Evolutionary conservation across 345 rosid genomes (phyloP), one percentile per base, ranked within the genome.

Genomic region (Erysimum cheiranthoides): DNA sequence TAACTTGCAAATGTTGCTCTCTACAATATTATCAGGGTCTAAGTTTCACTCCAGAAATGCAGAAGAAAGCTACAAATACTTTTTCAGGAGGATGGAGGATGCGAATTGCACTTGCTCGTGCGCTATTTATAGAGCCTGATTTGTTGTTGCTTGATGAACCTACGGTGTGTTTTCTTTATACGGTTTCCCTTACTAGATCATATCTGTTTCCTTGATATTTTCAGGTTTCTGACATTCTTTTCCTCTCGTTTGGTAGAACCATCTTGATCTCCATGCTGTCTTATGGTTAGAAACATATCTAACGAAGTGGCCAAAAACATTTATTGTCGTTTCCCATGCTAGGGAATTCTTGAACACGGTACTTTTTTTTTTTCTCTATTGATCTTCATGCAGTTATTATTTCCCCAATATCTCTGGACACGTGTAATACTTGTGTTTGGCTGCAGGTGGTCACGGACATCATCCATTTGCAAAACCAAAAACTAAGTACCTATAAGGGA

Each of bases 51-150:
- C 86, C 90, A 72, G 98, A 95, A 68, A 95, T 95, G 99, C 96
- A 89, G 86, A 68, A 50, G 73, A 90, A 82, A 79, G 70, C 96
- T 39, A 95, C 99, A 35, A 95, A 85, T 83, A 70, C 91, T 4
- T 92, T 95, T 82, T 95, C 99, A 76, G 99, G 99, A 77, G 98
- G 98, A 81, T 95, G 99, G 98, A 85, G 99, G 45, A 95, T 95
- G 99, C 84, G 99, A 81, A 90, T 95, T 69, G 99, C 99, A 61
- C 90, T 95, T 78, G 99, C 99, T 61, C 98, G 96, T 70, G 98
- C 97, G 0, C 79, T 95, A 68, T 95, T 87, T 82, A 84, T 95
- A 51, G 99, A 95, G 80, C 99, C 99, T 62, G 99, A 95, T 79
- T 57, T 92, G 73, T 84, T 95, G 87, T 87, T 95, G 54, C 99